phyloP scores from a whole-genome alignment of 2,329 filamentous ascomycete species.

The Colletotrichum higginsianum region DNA sequence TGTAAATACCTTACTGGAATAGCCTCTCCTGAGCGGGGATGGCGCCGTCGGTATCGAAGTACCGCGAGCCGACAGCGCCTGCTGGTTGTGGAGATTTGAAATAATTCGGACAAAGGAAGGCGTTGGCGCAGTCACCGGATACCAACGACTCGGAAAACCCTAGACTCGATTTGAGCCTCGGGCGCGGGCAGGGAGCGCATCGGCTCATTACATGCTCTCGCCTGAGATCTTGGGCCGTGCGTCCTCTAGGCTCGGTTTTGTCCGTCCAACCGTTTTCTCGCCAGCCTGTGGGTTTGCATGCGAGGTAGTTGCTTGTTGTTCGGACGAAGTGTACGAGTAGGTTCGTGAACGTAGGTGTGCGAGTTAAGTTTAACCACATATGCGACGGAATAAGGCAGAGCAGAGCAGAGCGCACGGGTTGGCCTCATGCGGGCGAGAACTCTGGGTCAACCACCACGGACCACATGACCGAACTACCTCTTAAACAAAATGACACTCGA shows the following conservation, averaged over 20 bases:
- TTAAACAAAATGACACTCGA: background rate
- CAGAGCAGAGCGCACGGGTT: constrained; percentile 27
- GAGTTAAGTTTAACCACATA: background rate
- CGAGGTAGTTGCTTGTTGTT: background rate
- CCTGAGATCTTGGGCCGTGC: background rate
- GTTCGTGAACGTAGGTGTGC: no score
- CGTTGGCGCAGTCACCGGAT: constrained; percentile 4
- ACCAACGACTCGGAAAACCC: background rate
- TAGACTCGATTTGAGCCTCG: background rate
- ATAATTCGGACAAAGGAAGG: background rate
- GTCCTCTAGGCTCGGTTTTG: background rate
- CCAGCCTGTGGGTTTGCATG: constrained; percentile 5
- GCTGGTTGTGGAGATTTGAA: background rate
- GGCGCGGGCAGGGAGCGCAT: background rate
- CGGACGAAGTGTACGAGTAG: constrained; percentile 13
- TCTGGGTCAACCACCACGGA: constrained; percentile 17
- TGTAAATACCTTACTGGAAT: background rate
- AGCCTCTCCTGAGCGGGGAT: background rate
- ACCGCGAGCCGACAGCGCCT: no score
- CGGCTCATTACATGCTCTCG: background rate
- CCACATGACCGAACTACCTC: background rate
- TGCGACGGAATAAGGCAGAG: constrained; percentile 10
- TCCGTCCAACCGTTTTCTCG: constrained; percentile 8
- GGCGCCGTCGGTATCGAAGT: no score
- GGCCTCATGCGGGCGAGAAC: background rate